phyloP scores from a whole-genome alignment of 768 basidiomycete species.

The Pisolithus marmoratus region DNA sequence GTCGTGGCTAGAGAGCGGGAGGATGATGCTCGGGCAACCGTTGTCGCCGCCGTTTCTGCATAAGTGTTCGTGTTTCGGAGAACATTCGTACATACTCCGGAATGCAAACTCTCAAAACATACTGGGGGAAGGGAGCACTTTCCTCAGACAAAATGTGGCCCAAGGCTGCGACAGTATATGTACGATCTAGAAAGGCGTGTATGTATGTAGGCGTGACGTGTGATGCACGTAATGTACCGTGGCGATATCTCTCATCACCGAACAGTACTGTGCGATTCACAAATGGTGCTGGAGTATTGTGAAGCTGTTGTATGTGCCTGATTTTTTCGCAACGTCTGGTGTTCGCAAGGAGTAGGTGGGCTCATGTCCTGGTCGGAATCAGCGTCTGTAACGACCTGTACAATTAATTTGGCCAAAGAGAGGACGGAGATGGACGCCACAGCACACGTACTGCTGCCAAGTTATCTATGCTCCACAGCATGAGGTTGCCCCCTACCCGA shows the following conservation, averaged over 20 bases:
- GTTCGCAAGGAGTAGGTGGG: too few relatives aligned
- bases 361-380: too few relatives aligned
- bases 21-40: constrained; percentile 6
- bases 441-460: too few relatives aligned
- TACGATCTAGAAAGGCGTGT: not conserved
- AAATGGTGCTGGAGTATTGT: too few relatives aligned
- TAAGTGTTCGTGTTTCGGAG: not conserved
- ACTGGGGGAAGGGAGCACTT: not conserved
- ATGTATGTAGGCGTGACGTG: not conserved
- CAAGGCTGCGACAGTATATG: not conserved
- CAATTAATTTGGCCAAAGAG: too few relatives aligned
- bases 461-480: too few relatives aligned
- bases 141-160: not conserved
- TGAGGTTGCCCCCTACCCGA: too few relatives aligned
- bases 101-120: not conserved
- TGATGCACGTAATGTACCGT: not conserved
- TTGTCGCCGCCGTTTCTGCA: not conserved
- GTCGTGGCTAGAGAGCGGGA: constrained; percentile 1
- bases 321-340: too few relatives aligned
- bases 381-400: too few relatives aligned
- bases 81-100: not conserved
- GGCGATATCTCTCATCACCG: not conserved
- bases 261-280: too few relatives aligned
- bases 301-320: too few relatives aligned
- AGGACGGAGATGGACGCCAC: too few relatives aligned